Base-by-base conservation (phyloP, 164 flowering plant species). In the Taxillus chinensis region DNA sequence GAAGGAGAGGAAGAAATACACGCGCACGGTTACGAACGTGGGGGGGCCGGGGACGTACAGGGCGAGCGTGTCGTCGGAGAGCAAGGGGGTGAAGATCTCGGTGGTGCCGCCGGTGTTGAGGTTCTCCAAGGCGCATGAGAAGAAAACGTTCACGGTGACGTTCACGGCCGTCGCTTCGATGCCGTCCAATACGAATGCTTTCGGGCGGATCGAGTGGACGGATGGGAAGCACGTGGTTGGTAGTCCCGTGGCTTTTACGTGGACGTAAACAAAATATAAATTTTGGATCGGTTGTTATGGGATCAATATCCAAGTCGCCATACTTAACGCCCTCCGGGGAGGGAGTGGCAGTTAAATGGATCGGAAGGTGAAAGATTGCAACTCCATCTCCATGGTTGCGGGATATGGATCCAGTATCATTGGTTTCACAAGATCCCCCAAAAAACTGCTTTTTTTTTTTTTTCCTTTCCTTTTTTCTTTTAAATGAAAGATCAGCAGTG, bases 181-280 rank as follows among this genome's bases (percentile, higher is more conserved):
- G 77, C 74, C 80, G 15, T 45, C 81, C 3, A 70, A 62, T 8
- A 67, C 75, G 2, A 66, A 50, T 15, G 68, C 50, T 59, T 85
- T 83, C 39, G 88, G 76, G 3, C 64, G 78, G 40, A 60, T 87
- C 7, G 81, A 67, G 60, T 87, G 93, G 93, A 76, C 83, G 1
- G 86, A 87, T 52, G 86, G 88, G 60, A 74, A 71, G 59, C 82
- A 78, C 55, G 59, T 66, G 0, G 90, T 87, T 40, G 68, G 77
- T 8, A 85, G 85, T 56, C 88, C 93, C 3, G 67, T 87, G 2
- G 85, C 85, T 2, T 52, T 86, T 52, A 78, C 78, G 66, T 83
- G 87, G 86, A 68, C 68, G 2, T 80, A 63, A 67, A 11, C 27
- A 27, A 27, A 27, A 27, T 27, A 27, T 27, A 2, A 2, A 14